Conservation (phyloP, 352 stramenopile species). For the Phytopythium kandeliae region DNA sequence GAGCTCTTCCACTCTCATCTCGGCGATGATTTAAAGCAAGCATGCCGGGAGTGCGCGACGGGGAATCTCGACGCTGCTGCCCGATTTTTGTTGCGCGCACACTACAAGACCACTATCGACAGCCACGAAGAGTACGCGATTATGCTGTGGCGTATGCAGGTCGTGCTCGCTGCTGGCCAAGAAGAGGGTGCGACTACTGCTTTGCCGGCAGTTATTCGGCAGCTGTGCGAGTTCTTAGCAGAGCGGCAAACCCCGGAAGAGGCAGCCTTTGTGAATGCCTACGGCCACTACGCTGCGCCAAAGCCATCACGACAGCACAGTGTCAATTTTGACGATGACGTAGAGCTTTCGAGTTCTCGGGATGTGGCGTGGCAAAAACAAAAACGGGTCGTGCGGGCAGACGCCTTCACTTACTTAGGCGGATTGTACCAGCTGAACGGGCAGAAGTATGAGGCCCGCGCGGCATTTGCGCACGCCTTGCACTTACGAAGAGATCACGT, state of each 20-base stretch:
- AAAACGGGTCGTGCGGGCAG: slow-evolving; percentile 28
- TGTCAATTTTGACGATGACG: slow-evolving; percentile 13
- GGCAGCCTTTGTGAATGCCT: background rate
- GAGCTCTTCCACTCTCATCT: slow-evolving; percentile 10
- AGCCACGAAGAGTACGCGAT: slow-evolving; percentile 47
- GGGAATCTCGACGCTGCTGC: slow-evolving; percentile 20
- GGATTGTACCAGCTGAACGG: slow-evolving; percentile 32
- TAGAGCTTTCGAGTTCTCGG: slow-evolving; percentile 6
- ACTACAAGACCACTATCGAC: slow-evolving; percentile 48
- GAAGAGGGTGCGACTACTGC: background rate
- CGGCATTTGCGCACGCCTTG: slow-evolving; percentile 23
- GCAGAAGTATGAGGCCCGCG: slow-evolving; percentile 15
- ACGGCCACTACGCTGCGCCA: background rate
- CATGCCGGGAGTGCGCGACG: background rate
- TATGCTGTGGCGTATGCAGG: slow-evolving; percentile 35
- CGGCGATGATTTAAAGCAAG: slow-evolving; percentile 8
- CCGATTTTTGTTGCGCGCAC: slow-evolving; percentile 28
- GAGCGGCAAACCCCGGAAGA: slow-evolving; percentile 24
- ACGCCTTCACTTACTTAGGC: slow-evolving; percentile 32
- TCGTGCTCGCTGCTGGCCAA: slow-evolving; percentile 7
- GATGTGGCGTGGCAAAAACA: slow-evolving; percentile 24
- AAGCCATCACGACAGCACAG: background rate
- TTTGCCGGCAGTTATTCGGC: slow-evolving; percentile 4
- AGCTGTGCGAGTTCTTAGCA: slow-evolving; percentile 19
- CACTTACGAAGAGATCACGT: slow-evolving; percentile 28